Evolutionary conservation across 768 basidiomycete genomes (phyloP).

Genomic region (Phaeotremella skinneri): DNA sequence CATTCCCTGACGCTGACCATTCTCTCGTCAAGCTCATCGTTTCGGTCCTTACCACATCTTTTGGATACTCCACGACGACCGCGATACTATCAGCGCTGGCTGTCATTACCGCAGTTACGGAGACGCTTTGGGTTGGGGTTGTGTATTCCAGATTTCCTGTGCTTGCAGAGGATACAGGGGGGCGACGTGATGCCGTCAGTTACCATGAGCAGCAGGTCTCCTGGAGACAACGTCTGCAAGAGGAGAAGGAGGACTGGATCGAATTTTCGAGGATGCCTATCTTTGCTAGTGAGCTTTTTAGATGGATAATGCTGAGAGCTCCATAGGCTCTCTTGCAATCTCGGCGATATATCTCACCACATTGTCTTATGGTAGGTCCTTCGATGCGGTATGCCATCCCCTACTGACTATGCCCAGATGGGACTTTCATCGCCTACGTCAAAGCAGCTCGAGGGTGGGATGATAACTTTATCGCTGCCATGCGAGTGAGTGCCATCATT

Average conservation of each 20-base stretch:
- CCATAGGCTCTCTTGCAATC: slow-evolving; percentile 40
- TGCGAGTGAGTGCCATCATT: slow-evolving; percentile 26
- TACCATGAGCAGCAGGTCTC: slow-evolving; percentile 4
- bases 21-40: slow-evolving; percentile 24
- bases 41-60: slow-evolving; percentile 35
- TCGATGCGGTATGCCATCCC: not conserved
- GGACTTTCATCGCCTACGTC: slow-evolving; percentile 51
- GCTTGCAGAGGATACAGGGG: slow-evolving; percentile 16
- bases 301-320: slow-evolving; percentile 15
- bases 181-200: not conserved
- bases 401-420: slow-evolving; percentile 25
- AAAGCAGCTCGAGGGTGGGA: slow-evolving; percentile 43
- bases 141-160: slow-evolving; percentile 45
- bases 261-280: slow-evolving; percentile 47
- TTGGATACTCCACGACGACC: slow-evolving; percentile 33
- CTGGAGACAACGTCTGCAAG: slow-evolving; percentile 2
- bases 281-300: slow-evolving; percentile 39
- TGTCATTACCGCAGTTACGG: slow-evolving; percentile 25
- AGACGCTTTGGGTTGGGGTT: slow-evolving; percentile 45
- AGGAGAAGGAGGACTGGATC: slow-evolving; percentile 33
- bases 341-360: slow-evolving; percentile 46
- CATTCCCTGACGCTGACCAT: not conserved
- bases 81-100: slow-evolving; percentile 27
- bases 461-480: slow-evolving; percentile 46
- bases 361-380: slow-evolving; percentile 39